A percentile compares a stretch with the other conserved stretches of the same genome.
Evolutionary conservation across 2,329 filamentous ascomycete species (phyloP).

Genomic region (Cucurbitaria berberidis): DNA sequence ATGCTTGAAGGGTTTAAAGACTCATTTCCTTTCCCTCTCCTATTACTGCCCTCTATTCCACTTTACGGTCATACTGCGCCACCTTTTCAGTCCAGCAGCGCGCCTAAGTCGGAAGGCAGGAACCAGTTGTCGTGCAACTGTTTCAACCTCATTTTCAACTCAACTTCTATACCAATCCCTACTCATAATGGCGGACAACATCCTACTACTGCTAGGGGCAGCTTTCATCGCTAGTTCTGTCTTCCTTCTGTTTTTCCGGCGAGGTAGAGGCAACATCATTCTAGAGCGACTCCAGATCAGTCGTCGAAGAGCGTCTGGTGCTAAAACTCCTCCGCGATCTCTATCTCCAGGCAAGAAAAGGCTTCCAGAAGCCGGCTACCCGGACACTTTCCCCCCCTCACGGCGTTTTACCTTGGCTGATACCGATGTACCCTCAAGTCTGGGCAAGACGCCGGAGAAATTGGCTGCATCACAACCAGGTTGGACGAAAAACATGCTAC

Average conservation of each 20-base stretch:
- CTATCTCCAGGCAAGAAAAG: constrained; percentile 57
- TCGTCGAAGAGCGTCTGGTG: constrained; percentile 53
- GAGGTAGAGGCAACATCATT: constrained; percentile 50
- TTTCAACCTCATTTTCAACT: not conserved
- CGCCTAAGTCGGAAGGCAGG: not conserved
- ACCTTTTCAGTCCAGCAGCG: not conserved
- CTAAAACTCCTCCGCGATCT: constrained; percentile 60
- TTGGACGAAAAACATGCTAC: constrained; percentile 32
- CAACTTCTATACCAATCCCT: not conserved
- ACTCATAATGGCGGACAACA: constrained; percentile 22
- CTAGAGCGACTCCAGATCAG: constrained; percentile 49
- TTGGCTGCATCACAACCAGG: constrained; percentile 28
- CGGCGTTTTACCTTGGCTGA: constrained; percentile 55
- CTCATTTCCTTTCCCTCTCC: not conserved
- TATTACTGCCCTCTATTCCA: not conserved
- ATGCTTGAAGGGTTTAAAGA: not conserved
- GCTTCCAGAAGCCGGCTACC: constrained; percentile 47
- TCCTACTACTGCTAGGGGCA: constrained; percentile 38
- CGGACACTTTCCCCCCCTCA: constrained; percentile 60
- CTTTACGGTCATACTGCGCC: not conserved
- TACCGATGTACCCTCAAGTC: constrained; percentile 28
- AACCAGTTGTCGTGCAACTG: not conserved
- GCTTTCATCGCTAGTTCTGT: constrained; percentile 38
- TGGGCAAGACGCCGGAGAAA: constrained; percentile 32
- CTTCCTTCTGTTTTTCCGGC: constrained; percentile 37